Evolutionary conservation across 179 eudicot genomes (phyloP).

Genomic region (Heliamphora pulchella): DNA sequence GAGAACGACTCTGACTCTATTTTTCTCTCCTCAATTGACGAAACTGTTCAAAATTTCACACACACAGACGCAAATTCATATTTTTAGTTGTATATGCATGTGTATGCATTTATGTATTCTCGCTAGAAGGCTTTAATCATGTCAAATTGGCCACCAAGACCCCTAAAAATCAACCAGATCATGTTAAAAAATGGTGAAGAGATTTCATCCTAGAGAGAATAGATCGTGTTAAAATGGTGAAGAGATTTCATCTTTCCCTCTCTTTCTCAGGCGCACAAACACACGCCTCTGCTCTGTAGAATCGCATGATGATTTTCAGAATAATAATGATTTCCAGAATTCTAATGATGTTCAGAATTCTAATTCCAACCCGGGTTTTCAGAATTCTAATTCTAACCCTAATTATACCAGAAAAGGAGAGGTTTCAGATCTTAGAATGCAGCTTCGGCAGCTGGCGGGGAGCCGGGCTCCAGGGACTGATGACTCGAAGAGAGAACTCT

Average conservation of each 20-base stretch:
- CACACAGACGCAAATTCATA: neutral
- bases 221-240: slow-evolving; percentile 10
- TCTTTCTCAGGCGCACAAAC: slow-evolving; percentile 9
- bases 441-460: slow-evolving; percentile 89
- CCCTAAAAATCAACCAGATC: neutral
- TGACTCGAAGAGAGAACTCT: slow-evolving; percentile 79
- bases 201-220: neutral
- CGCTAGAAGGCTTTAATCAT: neutral
- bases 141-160: neutral
- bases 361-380: slow-evolving; percentile 1
- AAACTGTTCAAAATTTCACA: neutral
- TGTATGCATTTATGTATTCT: too few species aligned
- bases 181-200: slow-evolving; percentile 13
- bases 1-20: neutral
- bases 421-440: slow-evolving; percentile 80
- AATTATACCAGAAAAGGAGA: slow-evolving; percentile 63
- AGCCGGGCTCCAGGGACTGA: slow-evolving; percentile 87
- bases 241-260: slow-evolving; percentile 6
- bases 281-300: neutral
- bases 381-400: slow-evolving; percentile 1
- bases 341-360: neutral
- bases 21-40: neutral
- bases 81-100: neutral
- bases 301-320: neutral
- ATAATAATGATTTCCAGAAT: slow-evolving; percentile 11